These are phyloP conservation scores for Tetramitus jugosus DNA, from an alignment of 208 protist genomes.

Conservation along the genomic window DNA sequence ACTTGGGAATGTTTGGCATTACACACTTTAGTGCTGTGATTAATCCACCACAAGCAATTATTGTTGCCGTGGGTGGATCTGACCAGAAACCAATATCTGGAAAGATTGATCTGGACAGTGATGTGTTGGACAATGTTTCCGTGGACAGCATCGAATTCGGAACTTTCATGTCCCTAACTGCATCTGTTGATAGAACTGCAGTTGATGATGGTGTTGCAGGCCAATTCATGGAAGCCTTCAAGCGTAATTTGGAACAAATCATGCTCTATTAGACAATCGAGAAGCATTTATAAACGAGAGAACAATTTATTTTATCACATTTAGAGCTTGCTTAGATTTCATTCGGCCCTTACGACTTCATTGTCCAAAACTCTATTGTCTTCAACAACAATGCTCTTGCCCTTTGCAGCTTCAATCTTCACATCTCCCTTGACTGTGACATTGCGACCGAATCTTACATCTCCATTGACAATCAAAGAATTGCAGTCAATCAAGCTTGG, in stretches of 20 bases:
- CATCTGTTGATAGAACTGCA: not conserved
- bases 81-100: constrained; percentile 41
- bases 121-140: not conserved
- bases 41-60: constrained; percentile 90
- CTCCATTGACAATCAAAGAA: not conserved
- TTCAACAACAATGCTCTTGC: not conserved
- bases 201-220: not conserved
- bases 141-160: not conserved
- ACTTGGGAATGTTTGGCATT: constrained; percentile 88
- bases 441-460: constrained; percentile 15
- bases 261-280: too few species aligned
- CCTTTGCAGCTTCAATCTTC: not conserved
- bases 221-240: not conserved
- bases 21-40: constrained; percentile 90
- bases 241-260: not conserved
- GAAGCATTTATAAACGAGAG: too few species aligned
- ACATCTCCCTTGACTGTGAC: constrained; percentile 2
- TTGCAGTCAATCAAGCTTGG: not conserved
- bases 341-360: not conserved
- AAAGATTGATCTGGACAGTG: not conserved
- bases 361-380: not conserved
- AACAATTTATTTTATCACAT: too few species aligned
- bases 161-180: constrained; percentile 11
- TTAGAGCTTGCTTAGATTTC: too few species aligned
- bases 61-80: constrained; percentile 78